Percentiles rank a stretch among this genome's conserved stretches.
These are phyloP conservation scores for Phyllachora maydis DNA, from an alignment of 2,329 filamentous ascomycete genomes.

Conservation along the genomic window DNA sequence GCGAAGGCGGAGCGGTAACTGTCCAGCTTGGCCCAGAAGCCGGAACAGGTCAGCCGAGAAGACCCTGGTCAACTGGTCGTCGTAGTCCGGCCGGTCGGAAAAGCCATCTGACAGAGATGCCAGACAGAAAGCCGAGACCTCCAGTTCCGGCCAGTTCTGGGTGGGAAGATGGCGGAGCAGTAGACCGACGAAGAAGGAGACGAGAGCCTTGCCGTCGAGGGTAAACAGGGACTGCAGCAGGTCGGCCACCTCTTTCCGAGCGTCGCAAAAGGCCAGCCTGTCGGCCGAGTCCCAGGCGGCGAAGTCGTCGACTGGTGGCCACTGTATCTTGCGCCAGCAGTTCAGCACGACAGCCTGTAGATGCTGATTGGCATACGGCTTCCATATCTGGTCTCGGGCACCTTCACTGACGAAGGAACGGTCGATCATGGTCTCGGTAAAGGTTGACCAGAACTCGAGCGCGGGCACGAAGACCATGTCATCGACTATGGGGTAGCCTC, in stretches of 20 bases:
- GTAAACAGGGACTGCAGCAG: slow-evolving; percentile 53
- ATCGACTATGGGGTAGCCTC: slow-evolving; percentile 48
- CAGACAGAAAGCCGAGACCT: slow-evolving; percentile 41
- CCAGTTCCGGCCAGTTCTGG: slow-evolving; percentile 35
- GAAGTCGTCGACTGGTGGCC: slow-evolving; percentile 36
- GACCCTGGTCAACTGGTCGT: slow-evolving; percentile 35
- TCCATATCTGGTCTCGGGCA: slow-evolving; percentile 29
- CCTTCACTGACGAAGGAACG: slow-evolving; percentile 28
- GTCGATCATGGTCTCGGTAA: slow-evolving; percentile 48
- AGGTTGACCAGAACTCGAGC: slow-evolving; percentile 66
- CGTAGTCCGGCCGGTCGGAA: slow-evolving; percentile 32
- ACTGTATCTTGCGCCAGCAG: slow-evolving; percentile 48
- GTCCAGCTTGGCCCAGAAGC: slow-evolving; percentile 25
- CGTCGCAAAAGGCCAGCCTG: slow-evolving; percentile 45
- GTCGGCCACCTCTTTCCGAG: slow-evolving; percentile 61
- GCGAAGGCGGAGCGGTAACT: slow-evolving; percentile 39
- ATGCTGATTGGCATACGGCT: slow-evolving; percentile 32
- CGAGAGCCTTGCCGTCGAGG: slow-evolving; percentile 31
- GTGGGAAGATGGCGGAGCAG: slow-evolving; percentile 25
- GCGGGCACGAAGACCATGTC: slow-evolving; percentile 56
- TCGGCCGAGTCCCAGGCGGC: slow-evolving; percentile 50
- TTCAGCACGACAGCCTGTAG: slow-evolving; percentile 44
- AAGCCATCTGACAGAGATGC: slow-evolving; percentile 47
- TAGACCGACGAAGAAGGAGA: slow-evolving; percentile 35
- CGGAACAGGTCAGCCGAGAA: slow-evolving; percentile 39